Conservation (phyloP, 2,329 filamentous ascomycete species). For the Sporothrix globosa region DNA sequence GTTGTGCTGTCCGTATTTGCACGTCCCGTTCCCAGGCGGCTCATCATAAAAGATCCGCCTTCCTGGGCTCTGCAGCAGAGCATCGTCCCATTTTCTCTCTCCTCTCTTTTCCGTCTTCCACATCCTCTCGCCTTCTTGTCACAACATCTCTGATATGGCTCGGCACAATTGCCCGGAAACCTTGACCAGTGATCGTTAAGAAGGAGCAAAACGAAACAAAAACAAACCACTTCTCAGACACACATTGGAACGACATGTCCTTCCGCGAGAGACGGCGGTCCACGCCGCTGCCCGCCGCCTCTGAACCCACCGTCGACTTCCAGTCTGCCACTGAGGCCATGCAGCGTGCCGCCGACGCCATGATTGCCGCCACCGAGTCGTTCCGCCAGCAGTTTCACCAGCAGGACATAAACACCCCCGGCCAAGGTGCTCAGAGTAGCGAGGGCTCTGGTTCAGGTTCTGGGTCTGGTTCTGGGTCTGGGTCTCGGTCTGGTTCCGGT, state of each 20-base stretch:
- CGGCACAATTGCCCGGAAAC: constrained; percentile 10
- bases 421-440: background rate
- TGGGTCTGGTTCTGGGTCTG: background rate
- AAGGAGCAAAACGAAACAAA: background rate
- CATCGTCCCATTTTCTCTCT: constrained; percentile 29
- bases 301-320: constrained; percentile 36
- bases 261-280: constrained; percentile 30
- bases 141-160: constrained; percentile 17
- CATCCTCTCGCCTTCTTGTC: constrained; percentile 24
- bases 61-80: background rate
- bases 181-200: background rate
- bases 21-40: background rate
- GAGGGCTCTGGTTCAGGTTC: background rate
- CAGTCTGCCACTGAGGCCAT: constrained; percentile 41
- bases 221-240: background rate
- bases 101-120: background rate
- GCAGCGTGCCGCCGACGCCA: constrained; percentile 42
- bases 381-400: constrained; percentile 39
- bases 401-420: constrained; percentile 21
- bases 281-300: constrained; percentile 31
- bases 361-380: constrained; percentile 41
- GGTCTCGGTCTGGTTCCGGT: background rate
- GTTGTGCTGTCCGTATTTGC: background rate
- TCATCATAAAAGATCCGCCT: constrained; percentile 20
- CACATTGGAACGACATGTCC: constrained; percentile 24